Base-by-base conservation (phyloP, 768 basidiomycete species). In the Lanmaoa rubissima region DNA sequence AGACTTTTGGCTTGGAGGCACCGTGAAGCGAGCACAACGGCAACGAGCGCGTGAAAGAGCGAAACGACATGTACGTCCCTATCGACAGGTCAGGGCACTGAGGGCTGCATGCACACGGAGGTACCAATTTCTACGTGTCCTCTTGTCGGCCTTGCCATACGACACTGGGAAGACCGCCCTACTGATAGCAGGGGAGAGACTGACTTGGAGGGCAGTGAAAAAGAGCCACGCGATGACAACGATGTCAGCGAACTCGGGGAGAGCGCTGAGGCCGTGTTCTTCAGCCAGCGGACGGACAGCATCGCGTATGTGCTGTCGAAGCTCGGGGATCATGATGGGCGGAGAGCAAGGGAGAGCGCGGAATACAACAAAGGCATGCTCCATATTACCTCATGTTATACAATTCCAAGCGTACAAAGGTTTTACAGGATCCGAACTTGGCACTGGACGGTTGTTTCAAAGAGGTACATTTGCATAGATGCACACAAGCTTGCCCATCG, bases 61-160 rank as follows among this genome's bases (percentile, higher is more conserved):
- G 92, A 92, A 26, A 87, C 83, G 35, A 86, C 75, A 58, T 84
- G 90, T 54, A 85, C 82, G 46, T 81, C 78, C 88, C 88, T 90
- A 61, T 11, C 26, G 24, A 43, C 2, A 14, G 16, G 38, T 63
- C n/a, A 56, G 45, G 39, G 19, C n/a, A 28, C 2, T 1, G n/a
- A 46, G 24, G 48, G 53, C 4, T 5, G 40, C 16, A 44, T 21
- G n/a, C 21, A 19, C 32, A 43, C 10, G 35, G 16, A 31, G 7
- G 19, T 36, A 87, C 87, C 88, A 90, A 58, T 82, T 86, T 63
- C 84, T 86, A 59, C 77, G 75, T 2, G 77, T 79, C 47, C 75
- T 72, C 59, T 68, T 74, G 36, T 73, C 69, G 54, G 82, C 77
- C 54, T 71, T 76, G 24, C 75, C 80, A 70, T 81, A 88, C 28